Conservation (phyloP, 1,284 basidiomycete genomes). For the Fomitopsis palustris region DNA sequence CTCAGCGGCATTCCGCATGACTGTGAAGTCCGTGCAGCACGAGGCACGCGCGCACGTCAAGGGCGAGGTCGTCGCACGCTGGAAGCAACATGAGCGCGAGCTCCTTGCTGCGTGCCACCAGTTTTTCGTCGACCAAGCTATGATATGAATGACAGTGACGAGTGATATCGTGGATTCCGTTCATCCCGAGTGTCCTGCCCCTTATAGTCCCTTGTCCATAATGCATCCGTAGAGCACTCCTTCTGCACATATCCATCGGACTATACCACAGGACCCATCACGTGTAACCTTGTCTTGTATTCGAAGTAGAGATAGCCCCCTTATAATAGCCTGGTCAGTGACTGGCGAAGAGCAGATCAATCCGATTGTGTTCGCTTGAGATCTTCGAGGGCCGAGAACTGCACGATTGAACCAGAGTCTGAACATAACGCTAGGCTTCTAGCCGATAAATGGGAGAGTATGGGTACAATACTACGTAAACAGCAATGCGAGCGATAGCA, state of each 20-base stretch:
- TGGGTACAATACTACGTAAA: background rate
- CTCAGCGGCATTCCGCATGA: conserved; percentile 72
- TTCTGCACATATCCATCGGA: background rate
- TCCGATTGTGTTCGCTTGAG: no score
- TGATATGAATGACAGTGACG: conserved; percentile 17
- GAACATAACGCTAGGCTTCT: background rate
- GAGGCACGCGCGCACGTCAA: conserved; percentile 55
- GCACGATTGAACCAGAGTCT: no score
- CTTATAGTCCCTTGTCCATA: background rate
- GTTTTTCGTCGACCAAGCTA: conserved; percentile 47
- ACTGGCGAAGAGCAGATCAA: no score
- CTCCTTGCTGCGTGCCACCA: conserved; percentile 47
- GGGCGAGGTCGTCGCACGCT: conserved; percentile 50
- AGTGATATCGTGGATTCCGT: background rate
- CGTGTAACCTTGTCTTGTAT: conserved; percentile 2
- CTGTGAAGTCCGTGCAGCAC: conserved; percentile 67
- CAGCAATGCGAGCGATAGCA: background rate
- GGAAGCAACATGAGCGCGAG: conserved; percentile 55
- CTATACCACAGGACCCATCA: background rate
- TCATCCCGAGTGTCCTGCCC: background rate
- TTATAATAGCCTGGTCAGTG: background rate
- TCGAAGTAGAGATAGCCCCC: background rate
- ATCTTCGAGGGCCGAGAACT: no score
- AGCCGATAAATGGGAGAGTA: background rate
- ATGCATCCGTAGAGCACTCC: background rate